These are phyloP conservation scores for Trichophaea hybrida DNA, from an alignment of 2,329 filamentous ascomycete species.

Conservation along the genomic window DNA sequence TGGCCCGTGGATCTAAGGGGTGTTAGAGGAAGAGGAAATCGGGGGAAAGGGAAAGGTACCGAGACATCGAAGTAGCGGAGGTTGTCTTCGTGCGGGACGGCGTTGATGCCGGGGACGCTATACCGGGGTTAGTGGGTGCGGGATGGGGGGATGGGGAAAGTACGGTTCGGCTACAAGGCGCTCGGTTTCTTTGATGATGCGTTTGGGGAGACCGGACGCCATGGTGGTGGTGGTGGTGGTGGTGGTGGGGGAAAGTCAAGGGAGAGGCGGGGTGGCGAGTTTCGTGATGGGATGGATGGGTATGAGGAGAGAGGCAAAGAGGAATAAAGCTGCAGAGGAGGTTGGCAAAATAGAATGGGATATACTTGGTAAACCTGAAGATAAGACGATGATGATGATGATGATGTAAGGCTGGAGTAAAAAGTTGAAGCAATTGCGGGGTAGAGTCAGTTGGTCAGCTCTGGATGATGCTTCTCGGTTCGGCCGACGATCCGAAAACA, in stretches of 20 bases:
- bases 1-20: conserved; percentile 19
- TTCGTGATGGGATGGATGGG: background rate
- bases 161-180: conserved; percentile 93
- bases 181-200: conserved; percentile 98
- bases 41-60: conserved; percentile 44
- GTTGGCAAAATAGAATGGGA: background rate
- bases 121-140: conserved; percentile 6
- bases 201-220: conserved; percentile 54
- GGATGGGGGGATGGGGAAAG: conserved; percentile 30
- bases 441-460: too few relatives aligned
- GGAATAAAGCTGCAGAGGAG: background rate
- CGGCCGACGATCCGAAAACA: too few relatives aligned
- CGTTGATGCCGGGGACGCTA: conserved; percentile 91
- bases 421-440: too few relatives aligned
- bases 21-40: background rate
- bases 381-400: background rate
- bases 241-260: background rate
- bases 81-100: conserved; percentile 91
- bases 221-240: conserved; percentile 6
- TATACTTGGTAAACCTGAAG: background rate
- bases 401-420: too few relatives aligned
- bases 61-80: conserved; percentile 96
- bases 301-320: background rate
- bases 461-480: too few relatives aligned
- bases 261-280: background rate